Evolutionary conservation across 1,139 yeast species (phyloP).

Genomic region (Scheffersomyces insectosa): DNA sequence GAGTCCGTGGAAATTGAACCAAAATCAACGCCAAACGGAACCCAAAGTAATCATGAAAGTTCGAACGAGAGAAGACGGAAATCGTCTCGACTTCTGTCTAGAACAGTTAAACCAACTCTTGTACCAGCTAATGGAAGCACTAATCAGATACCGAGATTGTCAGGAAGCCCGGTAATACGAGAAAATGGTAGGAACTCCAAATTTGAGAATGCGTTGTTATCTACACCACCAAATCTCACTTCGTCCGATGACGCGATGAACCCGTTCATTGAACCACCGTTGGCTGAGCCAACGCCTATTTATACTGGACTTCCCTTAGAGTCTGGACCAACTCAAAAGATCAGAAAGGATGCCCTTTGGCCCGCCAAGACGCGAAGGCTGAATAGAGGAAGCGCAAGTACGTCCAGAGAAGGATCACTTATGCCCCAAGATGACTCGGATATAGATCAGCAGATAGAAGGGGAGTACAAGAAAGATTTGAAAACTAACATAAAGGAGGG

Average conservation of each 20-base stretch:
- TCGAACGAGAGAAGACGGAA: no score
- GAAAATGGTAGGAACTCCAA: neutral
- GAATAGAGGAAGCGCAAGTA: slow-evolving; percentile 7
- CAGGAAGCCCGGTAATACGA: slow-evolving; percentile 1
- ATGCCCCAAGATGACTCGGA: slow-evolving; percentile 3
- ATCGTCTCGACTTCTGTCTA: no score
- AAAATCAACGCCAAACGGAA: no score
- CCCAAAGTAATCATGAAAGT: no score
- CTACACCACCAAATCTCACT: no score
- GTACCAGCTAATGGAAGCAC: no score
- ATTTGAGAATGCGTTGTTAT: neutral
- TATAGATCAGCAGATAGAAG: slow-evolving; percentile 1
- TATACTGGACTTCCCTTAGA: slow-evolving; percentile 72
- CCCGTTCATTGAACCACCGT: slow-evolving; percentile 57
- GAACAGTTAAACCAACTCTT: no score
- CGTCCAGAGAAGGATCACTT: slow-evolving; percentile 8
- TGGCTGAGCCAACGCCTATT: slow-evolving; percentile 50
- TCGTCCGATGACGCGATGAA: slow-evolving; percentile 1
- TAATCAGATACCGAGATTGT: neutral
- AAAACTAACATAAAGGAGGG: slow-evolving; percentile 9
- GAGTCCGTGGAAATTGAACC: neutral
- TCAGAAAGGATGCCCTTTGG: slow-evolving; percentile 54
- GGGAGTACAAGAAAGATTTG: slow-evolving; percentile 1
- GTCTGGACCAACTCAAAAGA: slow-evolving; percentile 55
- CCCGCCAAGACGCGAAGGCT: slow-evolving; percentile 24